Evolutionary conservation across 2,329 filamentous ascomycete species (phyloP).

Genomic region (Alternaria sp.): DNA sequence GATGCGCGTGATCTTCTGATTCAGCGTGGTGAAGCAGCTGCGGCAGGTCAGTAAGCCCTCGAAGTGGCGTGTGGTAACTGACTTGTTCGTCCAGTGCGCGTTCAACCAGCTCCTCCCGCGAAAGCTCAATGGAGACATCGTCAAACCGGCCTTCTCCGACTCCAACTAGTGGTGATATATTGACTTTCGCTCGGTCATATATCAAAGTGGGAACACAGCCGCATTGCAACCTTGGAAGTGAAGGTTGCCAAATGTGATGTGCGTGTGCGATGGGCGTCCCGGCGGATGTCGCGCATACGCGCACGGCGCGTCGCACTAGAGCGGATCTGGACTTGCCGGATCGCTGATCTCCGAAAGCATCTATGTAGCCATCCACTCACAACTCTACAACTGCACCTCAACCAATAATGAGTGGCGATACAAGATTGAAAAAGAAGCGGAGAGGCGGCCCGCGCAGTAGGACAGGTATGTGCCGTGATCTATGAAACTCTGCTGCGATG

Average conservation of each 20-base stretch:
- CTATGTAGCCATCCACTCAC: not conserved
- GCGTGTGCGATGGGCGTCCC: not conserved
- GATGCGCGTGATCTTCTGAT: not conserved
- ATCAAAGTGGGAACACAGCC: not conserved
- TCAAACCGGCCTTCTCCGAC: not conserved
- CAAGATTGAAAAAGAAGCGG: constrained; percentile 27
- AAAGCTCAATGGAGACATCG: not conserved
- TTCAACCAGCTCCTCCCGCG: not conserved
- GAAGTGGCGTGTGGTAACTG: not conserved
- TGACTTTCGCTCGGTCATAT: not conserved
- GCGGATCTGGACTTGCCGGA: not conserved
- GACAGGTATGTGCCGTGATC: constrained; percentile 21
- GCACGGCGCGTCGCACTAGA: not conserved
- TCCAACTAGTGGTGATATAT: not conserved
- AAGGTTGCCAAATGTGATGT: not conserved
- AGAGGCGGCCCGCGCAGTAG: constrained; percentile 31
- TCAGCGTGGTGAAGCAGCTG: not conserved
- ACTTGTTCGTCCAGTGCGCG: not conserved
- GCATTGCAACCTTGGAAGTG: not conserved
- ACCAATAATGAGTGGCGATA: constrained; percentile 2
- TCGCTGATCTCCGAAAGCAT: not conserved
- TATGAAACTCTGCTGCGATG: not conserved
- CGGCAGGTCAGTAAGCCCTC: not conserved
- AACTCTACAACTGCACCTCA: not conserved
- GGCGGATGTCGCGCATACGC: not conserved